Evolutionary conservation across 2,329 filamentous ascomycete genomes (phyloP).

Genomic region (Dothideomycetes sp.): DNA sequence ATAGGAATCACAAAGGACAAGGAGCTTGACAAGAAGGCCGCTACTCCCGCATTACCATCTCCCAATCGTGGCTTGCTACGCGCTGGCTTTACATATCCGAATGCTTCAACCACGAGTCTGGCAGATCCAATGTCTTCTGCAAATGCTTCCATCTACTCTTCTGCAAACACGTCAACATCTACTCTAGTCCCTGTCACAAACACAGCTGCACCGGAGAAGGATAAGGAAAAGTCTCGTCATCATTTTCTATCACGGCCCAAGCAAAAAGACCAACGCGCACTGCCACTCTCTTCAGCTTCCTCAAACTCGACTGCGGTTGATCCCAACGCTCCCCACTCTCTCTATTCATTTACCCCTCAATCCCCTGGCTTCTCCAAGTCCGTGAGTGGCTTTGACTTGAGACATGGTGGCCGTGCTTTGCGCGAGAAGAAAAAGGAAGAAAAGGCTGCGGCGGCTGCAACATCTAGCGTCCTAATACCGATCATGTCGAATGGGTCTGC

Average conservation of each 20-base stretch:
- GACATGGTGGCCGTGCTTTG: conserved; percentile 66
- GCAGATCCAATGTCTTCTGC: conserved; percentile 46
- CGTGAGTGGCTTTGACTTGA: conserved; percentile 68
- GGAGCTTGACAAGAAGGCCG: conserved; percentile 47
- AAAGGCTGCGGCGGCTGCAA: conserved; percentile 34
- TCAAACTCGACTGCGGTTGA: conserved; percentile 71
- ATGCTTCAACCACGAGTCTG: conserved; percentile 61
- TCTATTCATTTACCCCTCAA: conserved; percentile 72
- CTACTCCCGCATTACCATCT: conserved; percentile 58
- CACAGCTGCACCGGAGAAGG: conserved; percentile 39
- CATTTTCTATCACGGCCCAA: conserved; percentile 73
- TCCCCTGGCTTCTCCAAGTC: conserved; percentile 75
- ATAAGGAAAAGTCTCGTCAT: conserved; percentile 66
- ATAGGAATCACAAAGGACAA: conserved; percentile 61
- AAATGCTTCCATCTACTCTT: conserved; percentile 56
- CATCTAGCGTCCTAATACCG: conserved; percentile 23
- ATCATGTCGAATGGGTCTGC: conserved; percentile 24
- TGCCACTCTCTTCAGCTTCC: conserved; percentile 64
- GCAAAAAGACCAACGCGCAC: conserved; percentile 60
- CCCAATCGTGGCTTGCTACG: conserved; percentile 54
- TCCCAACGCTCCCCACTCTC: conserved; percentile 61
- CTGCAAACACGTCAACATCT: conserved; percentile 67
- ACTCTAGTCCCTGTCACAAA: conserved; percentile 56
- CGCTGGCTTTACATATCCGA: conserved; percentile 55
- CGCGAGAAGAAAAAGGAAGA: conserved; percentile 61